Percentiles rank a stretch among this genome's conserved stretches.
These are phyloP conservation scores for Aspergillus aculeatinus DNA, from an alignment of 2,329 filamentous ascomycete genomes.

Conservation along the genomic window DNA sequence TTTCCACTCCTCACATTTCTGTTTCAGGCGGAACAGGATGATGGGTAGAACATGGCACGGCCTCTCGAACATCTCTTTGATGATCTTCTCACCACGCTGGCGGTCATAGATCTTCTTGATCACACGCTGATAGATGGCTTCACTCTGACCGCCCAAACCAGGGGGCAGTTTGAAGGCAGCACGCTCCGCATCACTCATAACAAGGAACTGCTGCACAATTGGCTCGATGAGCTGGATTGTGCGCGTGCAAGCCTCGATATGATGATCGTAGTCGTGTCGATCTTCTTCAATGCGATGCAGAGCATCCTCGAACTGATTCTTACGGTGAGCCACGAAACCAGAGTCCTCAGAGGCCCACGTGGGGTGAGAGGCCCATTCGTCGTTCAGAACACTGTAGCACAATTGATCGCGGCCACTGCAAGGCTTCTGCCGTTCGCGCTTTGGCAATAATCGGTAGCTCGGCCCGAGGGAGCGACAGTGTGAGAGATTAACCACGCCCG, in stretches of 20 bases:
- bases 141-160: constrained; percentile 86
- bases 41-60: constrained; percentile 88
- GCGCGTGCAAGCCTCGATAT: constrained; percentile 91
- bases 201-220: constrained; percentile 83
- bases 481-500: constrained; percentile 81
- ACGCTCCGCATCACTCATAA: constrained; percentile 71
- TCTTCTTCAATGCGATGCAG: constrained; percentile 97
- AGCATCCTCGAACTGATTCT: constrained; percentile 92
- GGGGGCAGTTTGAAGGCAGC: constrained; percentile 74
- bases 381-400: constrained; percentile 89
- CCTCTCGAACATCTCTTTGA: constrained; percentile 78
- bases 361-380: constrained; percentile 97
- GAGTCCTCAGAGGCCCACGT: constrained; percentile 99
- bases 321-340: constrained; percentile 94
- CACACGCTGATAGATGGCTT: constrained; percentile 94
- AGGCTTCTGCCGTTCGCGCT: constrained; percentile 82
- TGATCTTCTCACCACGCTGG: constrained; percentile 79
- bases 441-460: constrained; percentile 89
- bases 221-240: constrained; percentile 96
- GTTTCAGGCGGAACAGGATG: constrained; percentile 83
- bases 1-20: constrained; percentile 97
- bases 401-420: constrained; percentile 95
- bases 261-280: constrained; percentile 96
- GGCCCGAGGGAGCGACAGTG: constrained; percentile 95
- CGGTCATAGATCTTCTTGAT: constrained; percentile 95